Percentiles rank a stretch among this genome's conserved stretches.
Evolutionary conservation across 2,329 filamentous ascomycete genomes (phyloP).

Genomic region (Colletotrichum tropicale): DNA sequence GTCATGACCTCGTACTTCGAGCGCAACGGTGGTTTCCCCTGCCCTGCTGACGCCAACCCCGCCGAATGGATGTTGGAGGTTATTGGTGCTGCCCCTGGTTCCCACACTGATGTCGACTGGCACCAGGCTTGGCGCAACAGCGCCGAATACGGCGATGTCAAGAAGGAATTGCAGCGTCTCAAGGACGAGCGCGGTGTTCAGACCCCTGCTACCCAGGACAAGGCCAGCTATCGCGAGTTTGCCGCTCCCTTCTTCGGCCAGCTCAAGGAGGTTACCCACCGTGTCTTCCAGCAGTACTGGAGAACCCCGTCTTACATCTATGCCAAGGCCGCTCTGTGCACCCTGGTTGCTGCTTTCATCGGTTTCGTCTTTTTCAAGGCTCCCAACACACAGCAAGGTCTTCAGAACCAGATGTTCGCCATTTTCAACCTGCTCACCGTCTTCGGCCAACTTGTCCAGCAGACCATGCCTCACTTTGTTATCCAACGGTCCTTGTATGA

Average conservation of each 20-base stretch:
- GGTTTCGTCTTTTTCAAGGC: slow-evolving; percentile 81
- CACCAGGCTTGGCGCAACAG: slow-evolving; percentile 65
- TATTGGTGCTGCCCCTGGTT: slow-evolving; percentile 68
- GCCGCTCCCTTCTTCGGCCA: slow-evolving; percentile 76
- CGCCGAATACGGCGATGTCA: slow-evolving; percentile 59
- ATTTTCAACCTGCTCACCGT: slow-evolving; percentile 85
- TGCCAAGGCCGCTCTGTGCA: slow-evolving; percentile 75
- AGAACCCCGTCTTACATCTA: slow-evolving; percentile 89
- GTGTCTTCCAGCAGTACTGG: slow-evolving; percentile 93
- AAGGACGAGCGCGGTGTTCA: slow-evolving; percentile 49
- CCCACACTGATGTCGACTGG: slow-evolving; percentile 69
- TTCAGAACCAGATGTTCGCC: slow-evolving; percentile 86
- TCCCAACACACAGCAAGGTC: slow-evolving; percentile 73
- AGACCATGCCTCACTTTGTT: slow-evolving; percentile 87
- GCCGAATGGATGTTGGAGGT: slow-evolving; percentile 80
- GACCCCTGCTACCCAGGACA: slow-evolving; percentile 35
- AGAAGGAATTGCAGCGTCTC: slow-evolving; percentile 62
- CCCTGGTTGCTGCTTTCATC: slow-evolving; percentile 73
- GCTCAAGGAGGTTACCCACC: slow-evolving; percentile 68
- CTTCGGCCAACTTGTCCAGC: slow-evolving; percentile 79
- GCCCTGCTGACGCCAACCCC: slow-evolving; percentile 74
- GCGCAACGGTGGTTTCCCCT: slow-evolving; percentile 68
- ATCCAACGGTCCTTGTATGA: slow-evolving; percentile 83
- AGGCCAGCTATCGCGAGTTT: slow-evolving; percentile 71
- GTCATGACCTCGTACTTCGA: slow-evolving; percentile 78